These are phyloP conservation scores for Angophora floribunda DNA, from an alignment of 345 rosid species.

Conservation along the genomic window DNA sequence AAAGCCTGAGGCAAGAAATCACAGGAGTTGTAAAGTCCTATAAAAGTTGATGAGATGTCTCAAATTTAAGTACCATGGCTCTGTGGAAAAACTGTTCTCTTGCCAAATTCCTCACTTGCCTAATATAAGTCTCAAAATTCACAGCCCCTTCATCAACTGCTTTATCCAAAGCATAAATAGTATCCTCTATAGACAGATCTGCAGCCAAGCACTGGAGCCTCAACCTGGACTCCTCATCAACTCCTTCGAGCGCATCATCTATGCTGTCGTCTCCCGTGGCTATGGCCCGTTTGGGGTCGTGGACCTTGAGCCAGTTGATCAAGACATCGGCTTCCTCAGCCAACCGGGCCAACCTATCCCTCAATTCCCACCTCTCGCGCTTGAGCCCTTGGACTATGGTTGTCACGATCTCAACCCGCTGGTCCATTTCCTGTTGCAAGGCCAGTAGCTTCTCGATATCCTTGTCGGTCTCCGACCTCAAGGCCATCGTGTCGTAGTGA, in stretches of 20 bases:
- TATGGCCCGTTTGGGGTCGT: slow-evolving; percentile 1
- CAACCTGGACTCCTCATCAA: slow-evolving; percentile 13
- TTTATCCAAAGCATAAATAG: slow-evolving; percentile 36
- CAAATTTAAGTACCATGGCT: not conserved
- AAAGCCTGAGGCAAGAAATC: not conserved
- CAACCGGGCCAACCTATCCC: slow-evolving; percentile 6
- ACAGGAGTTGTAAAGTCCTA: not conserved
- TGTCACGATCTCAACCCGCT: not conserved
- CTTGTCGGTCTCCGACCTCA: slow-evolving; percentile 8
- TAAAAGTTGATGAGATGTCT: not conserved
- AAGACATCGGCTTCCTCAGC: slow-evolving; percentile 13
- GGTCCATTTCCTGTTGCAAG: slow-evolving; percentile 22
- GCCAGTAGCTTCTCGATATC: slow-evolving; percentile 30
- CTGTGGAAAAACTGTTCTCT: slow-evolving; percentile 54
- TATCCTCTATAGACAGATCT: slow-evolving; percentile 51
- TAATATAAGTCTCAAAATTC: slow-evolving; percentile 35
- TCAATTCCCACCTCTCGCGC: slow-evolving; percentile 21
- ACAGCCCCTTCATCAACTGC: slow-evolving; percentile 28
- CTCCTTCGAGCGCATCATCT: slow-evolving; percentile 20
- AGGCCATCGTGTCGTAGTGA: slow-evolving; percentile 31
- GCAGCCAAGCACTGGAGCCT: slow-evolving; percentile 23
- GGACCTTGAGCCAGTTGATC: slow-evolving; percentile 30
- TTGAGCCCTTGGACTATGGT: slow-evolving; percentile 20
- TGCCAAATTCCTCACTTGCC: slow-evolving; percentile 47
- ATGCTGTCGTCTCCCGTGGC: slow-evolving; percentile 2